These are phyloP conservation scores for Rosa persica DNA, from an alignment of 306 rosid species.

Conservation along the genomic window DNA sequence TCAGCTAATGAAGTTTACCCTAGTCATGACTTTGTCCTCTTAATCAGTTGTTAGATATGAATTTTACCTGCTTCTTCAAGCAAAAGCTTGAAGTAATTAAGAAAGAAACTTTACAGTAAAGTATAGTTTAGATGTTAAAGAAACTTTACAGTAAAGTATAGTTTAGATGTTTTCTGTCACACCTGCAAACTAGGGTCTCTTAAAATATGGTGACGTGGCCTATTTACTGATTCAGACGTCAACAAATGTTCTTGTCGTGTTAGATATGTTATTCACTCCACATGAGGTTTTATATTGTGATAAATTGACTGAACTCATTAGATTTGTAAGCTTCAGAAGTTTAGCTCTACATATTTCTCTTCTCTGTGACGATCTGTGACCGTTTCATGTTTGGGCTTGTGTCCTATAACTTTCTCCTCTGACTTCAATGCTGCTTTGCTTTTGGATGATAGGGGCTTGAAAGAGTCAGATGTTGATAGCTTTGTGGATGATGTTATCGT, in stretches of 20 bases:
- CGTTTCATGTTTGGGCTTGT: not conserved
- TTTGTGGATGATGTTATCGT: constrained; percentile 86
- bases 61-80: not conserved
- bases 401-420: constrained; percentile 4
- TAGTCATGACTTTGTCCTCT: not conserved
- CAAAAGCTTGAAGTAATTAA: not conserved
- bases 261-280: not conserved
- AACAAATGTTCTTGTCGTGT: not conserved
- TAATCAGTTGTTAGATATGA: not conserved
- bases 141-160: too few relatives aligned
- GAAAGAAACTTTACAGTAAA: not conserved
- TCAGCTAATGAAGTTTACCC: not conserved
- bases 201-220: not conserved
- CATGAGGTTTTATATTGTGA: not conserved
- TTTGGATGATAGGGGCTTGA: constrained; percentile 56
- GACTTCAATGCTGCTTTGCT: constrained; percentile 20
- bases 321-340: constrained; percentile 3
- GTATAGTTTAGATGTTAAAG: not conserved
- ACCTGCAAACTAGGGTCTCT: not conserved
- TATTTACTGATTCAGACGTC: not conserved
- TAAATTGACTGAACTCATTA: not conserved
- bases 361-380: not conserved
- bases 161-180: not conserved
- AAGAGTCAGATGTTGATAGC: constrained; percentile 65
- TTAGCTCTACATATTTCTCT: not conserved